phyloP scores from a whole-genome alignment of 2,329 filamentous ascomycete genomes.

The Orbilia blumenaviensis region DNA sequence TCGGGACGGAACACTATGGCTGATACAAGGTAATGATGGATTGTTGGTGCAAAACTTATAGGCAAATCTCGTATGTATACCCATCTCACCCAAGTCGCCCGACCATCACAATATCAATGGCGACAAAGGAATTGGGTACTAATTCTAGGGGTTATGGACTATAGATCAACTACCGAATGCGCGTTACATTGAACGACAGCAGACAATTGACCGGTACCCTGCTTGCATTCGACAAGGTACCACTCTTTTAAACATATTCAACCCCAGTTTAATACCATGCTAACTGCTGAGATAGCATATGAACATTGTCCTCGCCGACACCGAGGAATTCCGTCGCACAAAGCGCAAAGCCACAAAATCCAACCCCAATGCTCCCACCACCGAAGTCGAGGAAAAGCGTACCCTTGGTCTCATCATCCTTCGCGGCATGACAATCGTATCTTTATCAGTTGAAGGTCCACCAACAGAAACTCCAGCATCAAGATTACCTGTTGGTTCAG shows the following conservation, averaged over 20 bases:
- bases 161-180: slow-evolving; percentile 99
- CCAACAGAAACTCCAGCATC: slow-evolving; percentile 93
- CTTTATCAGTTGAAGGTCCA: slow-evolving; percentile 92
- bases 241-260: background rate
- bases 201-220: slow-evolving; percentile 97
- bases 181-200: slow-evolving; percentile 91
- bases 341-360: slow-evolving; percentile 84
- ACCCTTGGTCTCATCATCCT: slow-evolving; percentile 95
- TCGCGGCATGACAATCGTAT: slow-evolving; percentile 92
- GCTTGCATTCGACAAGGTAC: slow-evolving; percentile 96
- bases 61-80: slow-evolving; percentile 54
- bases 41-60: slow-evolving; percentile 21
- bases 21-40: slow-evolving; percentile 52
- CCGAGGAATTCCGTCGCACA: slow-evolving; percentile 93
- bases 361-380: slow-evolving; percentile 72
- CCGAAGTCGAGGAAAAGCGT: slow-evolving; percentile 95
- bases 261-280: slow-evolving; percentile 50
- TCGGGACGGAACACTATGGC: slow-evolving; percentile 47
- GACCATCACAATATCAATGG: background rate
- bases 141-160: slow-evolving; percentile 50
- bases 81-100: slow-evolving; percentile 26
- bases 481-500: slow-evolving; percentile 76
- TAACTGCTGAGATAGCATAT: slow-evolving; percentile 74
- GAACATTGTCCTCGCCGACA: slow-evolving; percentile 98
- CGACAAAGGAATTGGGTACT: slow-evolving; percentile 13